phyloP scores from a whole-genome alignment of 2,329 filamentous ascomycete species.

The Calycina herbarum region DNA sequence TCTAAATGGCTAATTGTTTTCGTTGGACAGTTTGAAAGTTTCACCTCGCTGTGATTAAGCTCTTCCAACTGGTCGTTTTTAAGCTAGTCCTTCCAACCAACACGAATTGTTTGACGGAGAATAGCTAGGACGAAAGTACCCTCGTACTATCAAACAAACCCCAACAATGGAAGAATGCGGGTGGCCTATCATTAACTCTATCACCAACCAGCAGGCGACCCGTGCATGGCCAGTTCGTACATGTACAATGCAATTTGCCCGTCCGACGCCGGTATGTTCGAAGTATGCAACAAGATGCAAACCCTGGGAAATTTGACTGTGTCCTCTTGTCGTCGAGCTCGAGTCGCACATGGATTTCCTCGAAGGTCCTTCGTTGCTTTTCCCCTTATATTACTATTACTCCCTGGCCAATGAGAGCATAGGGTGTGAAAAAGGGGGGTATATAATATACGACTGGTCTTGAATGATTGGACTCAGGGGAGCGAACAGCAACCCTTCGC shows the following conservation, averaged over 20 bases:
- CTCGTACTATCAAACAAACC: neutral
- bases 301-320: neutral
- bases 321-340: neutral
- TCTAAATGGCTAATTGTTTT: neutral
- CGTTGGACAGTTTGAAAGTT: neutral
- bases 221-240: slow-evolving; percentile 3
- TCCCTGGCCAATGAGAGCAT: neutral
- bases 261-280: neutral
- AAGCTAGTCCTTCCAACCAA: neutral
- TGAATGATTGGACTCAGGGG: neutral
- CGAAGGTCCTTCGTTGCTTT: neutral
- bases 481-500: neutral
- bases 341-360: neutral
- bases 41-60: neutral
- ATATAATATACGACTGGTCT: neutral
- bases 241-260: slow-evolving; percentile 1
- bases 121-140: neutral
- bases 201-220: neutral
- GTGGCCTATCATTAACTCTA: neutral
- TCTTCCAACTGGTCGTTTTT: neutral
- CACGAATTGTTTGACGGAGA: neutral
- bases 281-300: neutral
- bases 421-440: neutral
- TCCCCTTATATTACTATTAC: neutral
- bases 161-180: neutral